Evolutionary conservation across 176 grass and related monocot species (phyloP).

Genomic region (Triticum turgidum): DNA sequence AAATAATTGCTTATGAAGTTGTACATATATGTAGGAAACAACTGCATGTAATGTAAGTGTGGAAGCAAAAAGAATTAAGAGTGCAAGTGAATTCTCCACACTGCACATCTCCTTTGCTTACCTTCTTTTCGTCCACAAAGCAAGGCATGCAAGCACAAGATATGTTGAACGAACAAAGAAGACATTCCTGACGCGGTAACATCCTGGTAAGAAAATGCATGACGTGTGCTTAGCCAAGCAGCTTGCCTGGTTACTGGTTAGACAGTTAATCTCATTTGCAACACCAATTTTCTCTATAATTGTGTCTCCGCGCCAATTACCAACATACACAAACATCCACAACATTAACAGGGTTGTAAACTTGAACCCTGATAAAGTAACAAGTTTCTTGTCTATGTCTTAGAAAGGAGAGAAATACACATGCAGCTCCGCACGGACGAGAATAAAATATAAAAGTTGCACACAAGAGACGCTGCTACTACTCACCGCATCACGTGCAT

Average conservation of each 20-base stretch:
- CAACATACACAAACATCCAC: not conserved
- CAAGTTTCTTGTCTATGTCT: not conserved
- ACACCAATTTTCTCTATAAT: not conserved
- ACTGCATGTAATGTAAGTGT: no score
- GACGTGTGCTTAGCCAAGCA: not conserved
- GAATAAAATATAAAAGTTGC: no score
- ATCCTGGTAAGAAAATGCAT: not conserved
- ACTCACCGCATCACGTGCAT: no score
- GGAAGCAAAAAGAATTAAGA: no score
- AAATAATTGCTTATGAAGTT: no score
- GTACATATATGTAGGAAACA: no score
- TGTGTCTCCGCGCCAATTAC: not conserved
- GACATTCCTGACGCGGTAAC: not conserved
- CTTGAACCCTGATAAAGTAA: not conserved
- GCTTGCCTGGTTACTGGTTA: not conserved
- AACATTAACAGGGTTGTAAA: not conserved
- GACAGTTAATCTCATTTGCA: not conserved
- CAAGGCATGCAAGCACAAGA: not conserved
- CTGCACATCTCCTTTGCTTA: not conserved
- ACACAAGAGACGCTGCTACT: no score
- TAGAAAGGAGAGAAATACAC: not conserved
- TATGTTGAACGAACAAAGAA: not conserved
- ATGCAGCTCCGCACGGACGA: no score
- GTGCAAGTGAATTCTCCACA: not conserved
- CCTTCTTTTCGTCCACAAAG: not conserved